A percentile compares a stretch with the other conserved stretches of the same genome.
Evolutionary conservation across 805 yeast genomes (phyloP).

Genomic region (Suhomyces canberraensis): DNA sequence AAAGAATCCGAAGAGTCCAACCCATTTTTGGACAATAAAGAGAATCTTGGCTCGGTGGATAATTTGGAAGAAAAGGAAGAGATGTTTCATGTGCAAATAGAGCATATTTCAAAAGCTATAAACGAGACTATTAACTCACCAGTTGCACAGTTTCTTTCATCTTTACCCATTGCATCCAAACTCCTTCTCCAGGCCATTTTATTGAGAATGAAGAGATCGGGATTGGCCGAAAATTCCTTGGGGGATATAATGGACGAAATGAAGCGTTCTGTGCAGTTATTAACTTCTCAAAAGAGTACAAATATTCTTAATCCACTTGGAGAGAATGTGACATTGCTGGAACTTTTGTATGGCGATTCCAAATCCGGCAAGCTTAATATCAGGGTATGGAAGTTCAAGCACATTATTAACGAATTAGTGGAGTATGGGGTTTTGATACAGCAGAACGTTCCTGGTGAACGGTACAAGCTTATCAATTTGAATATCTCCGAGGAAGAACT

Average conservation of each 20-base stretch:
- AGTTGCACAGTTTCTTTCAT: conserved; percentile 50
- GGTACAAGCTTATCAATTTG: conserved; percentile 61
- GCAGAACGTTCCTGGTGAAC: conserved; percentile 66
- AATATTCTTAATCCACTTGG: conserved; percentile 16
- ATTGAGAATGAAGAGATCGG: conserved; percentile 60
- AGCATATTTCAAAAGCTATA: conserved; percentile 76
- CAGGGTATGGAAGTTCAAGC: conserved; percentile 58
- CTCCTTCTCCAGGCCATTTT: conserved; percentile 68
- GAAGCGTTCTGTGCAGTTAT: conserved; percentile 46
- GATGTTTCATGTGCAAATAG: conserved; percentile 57
- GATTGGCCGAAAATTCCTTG: conserved; percentile 64
- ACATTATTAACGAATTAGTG: conserved; percentile 61
- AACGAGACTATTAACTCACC: conserved; percentile 79
- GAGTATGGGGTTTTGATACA: conserved; percentile 76
- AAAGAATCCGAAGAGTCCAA: conserved; percentile 6
- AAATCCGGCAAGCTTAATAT: conserved; percentile 22
- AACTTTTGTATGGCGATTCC: conserved; percentile 24
- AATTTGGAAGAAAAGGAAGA: conserved; percentile 24
- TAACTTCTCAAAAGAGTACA: conserved; percentile 28
- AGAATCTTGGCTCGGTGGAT: no score
- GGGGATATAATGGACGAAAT: conserved; percentile 82
- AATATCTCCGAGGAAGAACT: conserved; percentile 72
- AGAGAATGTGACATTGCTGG: conserved; percentile 24
- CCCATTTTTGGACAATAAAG: conserved; percentile 19
- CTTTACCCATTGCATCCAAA: conserved; percentile 67